phyloP scores from a whole-genome alignment of 176 grass and related monocot genomes.

The Dendrocalamus sinicus region DNA sequence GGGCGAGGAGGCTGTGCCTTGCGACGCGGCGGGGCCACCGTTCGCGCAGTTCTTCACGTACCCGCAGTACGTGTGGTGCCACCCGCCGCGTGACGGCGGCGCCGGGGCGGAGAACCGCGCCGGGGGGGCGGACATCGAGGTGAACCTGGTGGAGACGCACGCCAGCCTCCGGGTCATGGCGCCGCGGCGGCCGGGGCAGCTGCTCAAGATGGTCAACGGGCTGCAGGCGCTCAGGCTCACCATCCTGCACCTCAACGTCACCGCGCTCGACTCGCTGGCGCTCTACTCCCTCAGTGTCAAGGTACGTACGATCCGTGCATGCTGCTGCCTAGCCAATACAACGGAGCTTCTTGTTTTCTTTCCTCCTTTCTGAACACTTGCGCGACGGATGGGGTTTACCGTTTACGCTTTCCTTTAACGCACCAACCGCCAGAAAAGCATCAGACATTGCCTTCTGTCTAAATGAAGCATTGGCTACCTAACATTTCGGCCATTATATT shows the following conservation, averaged over 20 bases:
- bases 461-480: neutral
- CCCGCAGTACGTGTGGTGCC: conserved; percentile 74
- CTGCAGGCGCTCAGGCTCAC: conserved; percentile 65
- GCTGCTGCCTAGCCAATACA: neutral
- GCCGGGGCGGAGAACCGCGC: conserved; percentile 30
- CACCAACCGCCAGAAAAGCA: neutral
- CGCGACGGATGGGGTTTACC: neutral
- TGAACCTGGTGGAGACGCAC: conserved; percentile 77
- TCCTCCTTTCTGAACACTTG: neutral
- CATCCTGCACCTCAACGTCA: conserved; percentile 85
- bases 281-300: conserved; percentile 89
- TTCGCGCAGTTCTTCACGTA: conserved; percentile 90
- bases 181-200: conserved; percentile 60
- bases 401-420: neutral
- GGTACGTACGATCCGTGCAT: conserved; percentile 44
- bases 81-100: conserved; percentile 39
- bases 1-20: neutral
- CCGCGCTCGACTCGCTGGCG: conserved; percentile 53
- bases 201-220: conserved; percentile 68
- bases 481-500: neutral
- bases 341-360: neutral
- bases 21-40: conserved; percentile 27
- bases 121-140: conserved; percentile 78
- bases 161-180: conserved; percentile 66
- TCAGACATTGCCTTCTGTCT: neutral